These are phyloP conservation scores for Calonectria honghensis DNA, from an alignment of 2,329 filamentous ascomycete species.

Conservation along the genomic window DNA sequence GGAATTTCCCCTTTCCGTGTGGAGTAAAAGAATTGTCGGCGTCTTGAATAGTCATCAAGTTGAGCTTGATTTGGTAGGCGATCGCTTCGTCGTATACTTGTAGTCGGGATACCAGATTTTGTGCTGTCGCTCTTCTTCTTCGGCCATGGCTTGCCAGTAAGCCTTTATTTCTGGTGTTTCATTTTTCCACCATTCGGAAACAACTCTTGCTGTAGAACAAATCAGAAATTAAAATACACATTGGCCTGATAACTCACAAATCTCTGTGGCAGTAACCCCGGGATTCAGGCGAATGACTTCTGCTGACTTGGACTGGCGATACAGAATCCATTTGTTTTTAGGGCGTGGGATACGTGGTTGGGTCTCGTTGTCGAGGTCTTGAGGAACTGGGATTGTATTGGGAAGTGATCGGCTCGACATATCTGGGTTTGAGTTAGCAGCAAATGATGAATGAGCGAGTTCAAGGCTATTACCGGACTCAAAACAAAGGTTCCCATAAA, in stretches of 20 bases:
- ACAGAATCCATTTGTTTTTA: constrained; percentile 60
- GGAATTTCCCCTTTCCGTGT: too few relatives aligned
- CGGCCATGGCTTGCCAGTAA: constrained; percentile 49
- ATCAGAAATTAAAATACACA: not conserved
- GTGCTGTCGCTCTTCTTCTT: constrained; percentile 55
- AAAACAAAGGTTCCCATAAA: constrained; percentile 47
- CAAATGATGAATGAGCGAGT: not conserved
- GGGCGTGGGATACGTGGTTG: constrained; percentile 49
- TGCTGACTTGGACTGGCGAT: constrained; percentile 55
- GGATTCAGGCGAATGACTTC: constrained; percentile 51
- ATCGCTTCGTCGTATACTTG: constrained; percentile 46
- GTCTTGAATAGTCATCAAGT: not conserved
- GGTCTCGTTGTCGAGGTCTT: not conserved
- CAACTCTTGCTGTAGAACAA: constrained; percentile 51
- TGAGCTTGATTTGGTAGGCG: constrained; percentile 38
- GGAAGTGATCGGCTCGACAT: not conserved
- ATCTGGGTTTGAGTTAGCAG: not conserved
- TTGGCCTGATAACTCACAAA: constrained; percentile 54
- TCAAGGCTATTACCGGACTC: constrained; percentile 45
- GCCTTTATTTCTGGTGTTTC: constrained; percentile 51
- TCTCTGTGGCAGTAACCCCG: constrained; percentile 53
- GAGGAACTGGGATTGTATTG: not conserved
- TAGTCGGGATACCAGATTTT: constrained; percentile 55
- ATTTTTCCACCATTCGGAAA: constrained; percentile 55
- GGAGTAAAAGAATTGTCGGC: not conserved